Evolutionary conservation across 306 rosid genomes (phyloP).

Genomic region (Cicer judaicum): DNA sequence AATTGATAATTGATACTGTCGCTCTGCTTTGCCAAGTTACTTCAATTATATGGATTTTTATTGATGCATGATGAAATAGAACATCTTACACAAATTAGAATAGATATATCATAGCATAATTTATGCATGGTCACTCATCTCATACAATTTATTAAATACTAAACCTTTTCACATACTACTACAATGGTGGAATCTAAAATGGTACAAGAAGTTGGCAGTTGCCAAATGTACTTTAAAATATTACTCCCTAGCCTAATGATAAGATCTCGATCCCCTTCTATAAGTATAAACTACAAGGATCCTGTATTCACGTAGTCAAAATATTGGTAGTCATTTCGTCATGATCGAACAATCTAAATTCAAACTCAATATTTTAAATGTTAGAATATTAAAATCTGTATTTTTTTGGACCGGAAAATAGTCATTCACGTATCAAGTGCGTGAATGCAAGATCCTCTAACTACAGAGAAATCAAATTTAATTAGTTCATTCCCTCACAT

Average conservation of each 20-base stretch:
- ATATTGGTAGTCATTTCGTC: too few relatives aligned
- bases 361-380: too few relatives aligned
- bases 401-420: too few relatives aligned
- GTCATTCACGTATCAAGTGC: too few relatives aligned
- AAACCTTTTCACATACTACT: slow-evolving; percentile 26
- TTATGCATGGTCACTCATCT: background rate
- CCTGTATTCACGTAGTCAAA: too few relatives aligned
- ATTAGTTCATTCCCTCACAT: background rate
- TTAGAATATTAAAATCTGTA: too few relatives aligned
- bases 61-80: slow-evolving; percentile 31
- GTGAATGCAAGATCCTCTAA: too few relatives aligned
- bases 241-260: background rate
- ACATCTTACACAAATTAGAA: slow-evolving; percentile 26
- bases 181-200: slow-evolving; percentile 30
- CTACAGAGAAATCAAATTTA: background rate
- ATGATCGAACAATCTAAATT: too few relatives aligned
- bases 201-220: background rate
- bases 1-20: background rate
- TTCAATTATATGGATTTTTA: background rate
- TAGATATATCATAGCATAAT: slow-evolving; percentile 2
- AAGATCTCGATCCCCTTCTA: background rate
- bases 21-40: slow-evolving; percentile 11
- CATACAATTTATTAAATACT: slow-evolving; percentile 3
- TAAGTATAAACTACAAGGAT: background rate
- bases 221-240: slow-evolving; percentile 1